Evolutionary conservation across 208 protist species (phyloP).

Genomic region (Trypanosoma scelopori): DNA sequence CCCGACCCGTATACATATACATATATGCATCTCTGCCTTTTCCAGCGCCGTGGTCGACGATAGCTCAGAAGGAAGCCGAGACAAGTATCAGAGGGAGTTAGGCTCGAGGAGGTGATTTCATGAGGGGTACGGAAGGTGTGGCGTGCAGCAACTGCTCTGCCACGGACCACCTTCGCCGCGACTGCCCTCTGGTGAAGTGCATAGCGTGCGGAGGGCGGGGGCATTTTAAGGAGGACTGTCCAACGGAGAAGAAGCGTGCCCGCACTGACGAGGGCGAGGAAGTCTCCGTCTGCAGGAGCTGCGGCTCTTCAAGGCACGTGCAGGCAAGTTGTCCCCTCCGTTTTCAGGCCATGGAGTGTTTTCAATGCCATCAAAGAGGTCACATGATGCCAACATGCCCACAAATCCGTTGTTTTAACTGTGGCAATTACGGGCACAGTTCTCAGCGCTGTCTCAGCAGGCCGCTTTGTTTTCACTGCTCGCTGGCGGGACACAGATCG

Average conservation of each 20-base stretch:
- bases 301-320: slow-evolving; percentile 77
- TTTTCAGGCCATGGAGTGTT: slow-evolving; percentile 72
- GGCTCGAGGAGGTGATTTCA: background rate
- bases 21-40: background rate
- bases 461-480: slow-evolving; percentile 88
- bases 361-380: slow-evolving; percentile 79
- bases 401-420: slow-evolving; percentile 88
- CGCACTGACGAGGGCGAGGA: slow-evolving; percentile 28
- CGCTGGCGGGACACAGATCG: slow-evolving; percentile 70
- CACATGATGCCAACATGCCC: slow-evolving; percentile 85
- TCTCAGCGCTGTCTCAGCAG: slow-evolving; percentile 83
- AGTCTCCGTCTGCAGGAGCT: slow-evolving; percentile 60
- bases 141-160: slow-evolving; percentile 49
- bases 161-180: slow-evolving; percentile 49
- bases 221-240: slow-evolving; percentile 69
- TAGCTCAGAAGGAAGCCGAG: background rate
- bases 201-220: slow-evolving; percentile 46
- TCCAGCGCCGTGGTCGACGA: background rate
- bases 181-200: slow-evolving; percentile 61
- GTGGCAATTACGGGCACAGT: slow-evolving; percentile 82
- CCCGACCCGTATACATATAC: no score
- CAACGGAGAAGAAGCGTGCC: slow-evolving; percentile 26
- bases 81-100: background rate
- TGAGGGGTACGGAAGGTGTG: background rate
- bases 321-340: slow-evolving; percentile 66